phyloP scores from a whole-genome alignment of 306 rosid species.

The Hippophae tibetana region DNA sequence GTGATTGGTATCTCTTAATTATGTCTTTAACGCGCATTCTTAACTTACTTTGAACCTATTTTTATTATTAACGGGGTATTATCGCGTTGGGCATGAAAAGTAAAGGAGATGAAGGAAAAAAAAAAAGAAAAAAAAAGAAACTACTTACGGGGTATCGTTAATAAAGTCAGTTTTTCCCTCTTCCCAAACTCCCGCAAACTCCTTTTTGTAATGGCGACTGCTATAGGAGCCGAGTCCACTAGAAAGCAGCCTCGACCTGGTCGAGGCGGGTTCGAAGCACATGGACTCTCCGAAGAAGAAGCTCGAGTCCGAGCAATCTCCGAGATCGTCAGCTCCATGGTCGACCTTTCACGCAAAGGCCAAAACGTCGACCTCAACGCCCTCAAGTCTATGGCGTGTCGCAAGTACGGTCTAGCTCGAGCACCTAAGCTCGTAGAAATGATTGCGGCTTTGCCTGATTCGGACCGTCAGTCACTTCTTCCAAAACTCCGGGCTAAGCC shows the following conservation, averaged over 20 bases:
- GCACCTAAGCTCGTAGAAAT: slow-evolving; percentile 95
- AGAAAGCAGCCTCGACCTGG: slow-evolving; percentile 76
- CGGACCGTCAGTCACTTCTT: slow-evolving; percentile 71
- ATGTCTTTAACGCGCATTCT: too few relatives aligned
- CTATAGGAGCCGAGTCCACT: slow-evolving; percentile 37
- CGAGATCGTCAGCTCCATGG: slow-evolving; percentile 87
- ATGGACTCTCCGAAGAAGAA: slow-evolving; percentile 81
- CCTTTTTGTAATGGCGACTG: slow-evolving; percentile 39
- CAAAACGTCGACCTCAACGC: slow-evolving; percentile 82
- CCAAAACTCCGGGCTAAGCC: slow-evolving; percentile 97
- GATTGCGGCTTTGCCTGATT: slow-evolving; percentile 87
- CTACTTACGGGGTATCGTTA: not conserved
- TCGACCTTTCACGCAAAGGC: slow-evolving; percentile 77
- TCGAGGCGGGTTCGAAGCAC: slow-evolving; percentile 72
- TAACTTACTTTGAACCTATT: too few relatives aligned
- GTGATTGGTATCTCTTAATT: too few relatives aligned
- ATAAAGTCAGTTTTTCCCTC: not conserved
- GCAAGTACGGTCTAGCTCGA: slow-evolving; percentile 90
- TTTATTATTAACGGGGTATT: too few relatives aligned
- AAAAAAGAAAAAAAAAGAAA: too few relatives aligned
- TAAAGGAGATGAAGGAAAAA: too few relatives aligned
- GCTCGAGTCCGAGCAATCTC: slow-evolving; percentile 91
- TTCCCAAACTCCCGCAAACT: not conserved
- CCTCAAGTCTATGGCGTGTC: slow-evolving; percentile 83
- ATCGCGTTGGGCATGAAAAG: too few relatives aligned